A percentile compares a stretch with the other conserved stretches of the same genome.
These are phyloP conservation scores for Talaromyces adpressus DNA, from an alignment of 495 filamentous ascomycete species.

Conservation along the genomic window DNA sequence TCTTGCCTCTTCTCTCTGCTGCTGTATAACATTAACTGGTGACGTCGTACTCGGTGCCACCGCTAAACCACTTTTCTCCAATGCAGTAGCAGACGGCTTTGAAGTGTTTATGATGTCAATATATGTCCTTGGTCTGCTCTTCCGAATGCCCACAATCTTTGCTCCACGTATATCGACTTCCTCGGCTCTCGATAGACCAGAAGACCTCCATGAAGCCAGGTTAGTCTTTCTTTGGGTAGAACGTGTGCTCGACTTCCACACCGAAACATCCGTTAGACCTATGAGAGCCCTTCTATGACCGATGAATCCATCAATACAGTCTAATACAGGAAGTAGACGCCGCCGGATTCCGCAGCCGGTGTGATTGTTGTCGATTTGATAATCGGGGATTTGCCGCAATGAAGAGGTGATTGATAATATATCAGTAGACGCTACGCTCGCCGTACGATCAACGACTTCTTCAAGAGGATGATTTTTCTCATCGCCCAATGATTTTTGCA, in stretches of 20 bases:
- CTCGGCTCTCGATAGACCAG: slow-evolving; percentile 15
- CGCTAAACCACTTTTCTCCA: not conserved
- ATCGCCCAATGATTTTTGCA: slow-evolving; percentile 11
- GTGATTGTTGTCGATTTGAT: slow-evolving; percentile 75
- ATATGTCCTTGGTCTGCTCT: not conserved
- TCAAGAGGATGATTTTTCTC: slow-evolving; percentile 9
- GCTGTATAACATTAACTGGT: slow-evolving; percentile 12
- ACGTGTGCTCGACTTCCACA: slow-evolving; percentile 11
- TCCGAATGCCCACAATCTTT: slow-evolving; percentile 19
- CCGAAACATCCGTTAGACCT: slow-evolving; percentile 51
- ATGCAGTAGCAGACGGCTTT: slow-evolving; percentile 4
- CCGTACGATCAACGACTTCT: not conserved
- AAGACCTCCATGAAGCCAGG: slow-evolving; percentile 20
- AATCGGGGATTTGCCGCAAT: slow-evolving; percentile 59
- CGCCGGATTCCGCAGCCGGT: slow-evolving; percentile 68
- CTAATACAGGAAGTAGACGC: slow-evolving; percentile 59
- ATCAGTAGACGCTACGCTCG: slow-evolving; percentile 21
- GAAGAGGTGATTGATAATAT: slow-evolving; percentile 44
- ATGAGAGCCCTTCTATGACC: slow-evolving; percentile 60
- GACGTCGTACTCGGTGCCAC: slow-evolving; percentile 10
- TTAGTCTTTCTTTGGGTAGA: not conserved
- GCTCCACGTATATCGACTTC: slow-evolving; percentile 26
- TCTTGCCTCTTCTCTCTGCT: slow-evolving; percentile 22
- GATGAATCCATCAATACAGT: slow-evolving; percentile 56
- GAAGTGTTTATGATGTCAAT: not conserved